Percentiles rank a stretch among this genome's conserved stretches.
phyloP scores from a whole-genome alignment of 305 asterid genomes.

The Stenogyne calaminthoides region DNA sequence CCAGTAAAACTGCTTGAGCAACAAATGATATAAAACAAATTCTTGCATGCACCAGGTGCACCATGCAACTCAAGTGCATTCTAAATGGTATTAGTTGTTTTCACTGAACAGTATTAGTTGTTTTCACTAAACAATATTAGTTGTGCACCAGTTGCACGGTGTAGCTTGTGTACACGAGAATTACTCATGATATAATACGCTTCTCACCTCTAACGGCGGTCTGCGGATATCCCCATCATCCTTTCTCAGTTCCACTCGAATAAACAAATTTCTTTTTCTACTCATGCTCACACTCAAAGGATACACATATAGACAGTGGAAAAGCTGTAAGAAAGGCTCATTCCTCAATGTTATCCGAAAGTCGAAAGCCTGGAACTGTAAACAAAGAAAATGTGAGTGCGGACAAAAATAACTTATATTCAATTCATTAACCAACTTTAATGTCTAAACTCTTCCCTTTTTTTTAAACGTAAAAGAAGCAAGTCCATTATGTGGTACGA shows the following conservation, averaged over 20 bases:
- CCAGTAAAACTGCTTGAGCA: constrained; percentile 34
- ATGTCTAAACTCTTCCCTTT: background rate
- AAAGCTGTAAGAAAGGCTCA: constrained; percentile 96
- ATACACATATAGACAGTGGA: constrained; percentile 95
- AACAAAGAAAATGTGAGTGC: constrained; percentile 24
- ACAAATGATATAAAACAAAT: constrained; percentile 26
- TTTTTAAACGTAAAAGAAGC: background rate
- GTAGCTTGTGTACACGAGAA: too few relatives aligned
- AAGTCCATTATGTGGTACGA: constrained; percentile 6
- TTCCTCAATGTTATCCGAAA: constrained; percentile 95
- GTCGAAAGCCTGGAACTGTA: constrained; percentile 98
- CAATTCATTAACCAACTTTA: background rate
- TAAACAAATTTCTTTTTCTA: constrained; percentile 93
- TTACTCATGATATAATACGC: too few relatives aligned
- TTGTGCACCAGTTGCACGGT: too few relatives aligned
- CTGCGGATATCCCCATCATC: constrained; percentile 84
- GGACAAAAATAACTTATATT: background rate
- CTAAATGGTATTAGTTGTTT: too few relatives aligned
- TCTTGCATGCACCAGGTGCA: too few relatives aligned
- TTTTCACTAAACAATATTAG: too few relatives aligned
- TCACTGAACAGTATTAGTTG: too few relatives aligned
- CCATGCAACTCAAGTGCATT: too few relatives aligned
- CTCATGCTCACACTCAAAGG: constrained; percentile 91
- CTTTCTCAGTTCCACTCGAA: constrained; percentile 90
- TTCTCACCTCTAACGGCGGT: constrained; percentile 83